Conservation (phyloP, 1,139 yeast species). For the Hansenula lynferdii region DNA sequence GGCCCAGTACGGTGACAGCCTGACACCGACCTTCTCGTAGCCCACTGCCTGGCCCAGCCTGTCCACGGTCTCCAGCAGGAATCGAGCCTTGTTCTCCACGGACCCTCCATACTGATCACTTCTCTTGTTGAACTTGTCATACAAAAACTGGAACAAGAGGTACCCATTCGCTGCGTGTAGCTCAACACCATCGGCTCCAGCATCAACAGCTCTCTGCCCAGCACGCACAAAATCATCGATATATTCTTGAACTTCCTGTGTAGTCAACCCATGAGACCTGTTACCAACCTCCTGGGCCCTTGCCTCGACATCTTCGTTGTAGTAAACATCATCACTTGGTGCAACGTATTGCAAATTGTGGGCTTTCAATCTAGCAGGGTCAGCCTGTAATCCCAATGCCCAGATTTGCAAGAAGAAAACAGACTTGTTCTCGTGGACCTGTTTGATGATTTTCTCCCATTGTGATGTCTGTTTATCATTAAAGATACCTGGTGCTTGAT, state of each 20-base stretch:
- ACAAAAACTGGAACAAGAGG: slow-evolving; percentile 31
- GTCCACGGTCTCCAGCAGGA: slow-evolving; percentile 28
- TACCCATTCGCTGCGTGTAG: slow-evolving; percentile 32
- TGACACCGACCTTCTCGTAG: slow-evolving; percentile 23
- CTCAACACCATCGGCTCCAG: slow-evolving; percentile 36
- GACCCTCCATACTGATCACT: slow-evolving; percentile 40
- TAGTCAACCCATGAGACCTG: slow-evolving; percentile 31
- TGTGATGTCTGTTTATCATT: slow-evolving; percentile 34
- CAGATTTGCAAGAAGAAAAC: slow-evolving; percentile 52
- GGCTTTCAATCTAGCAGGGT: slow-evolving; percentile 35
- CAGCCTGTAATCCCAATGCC: slow-evolving; percentile 54
- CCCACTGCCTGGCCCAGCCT: slow-evolving; percentile 24
- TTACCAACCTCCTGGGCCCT: slow-evolving; percentile 27
- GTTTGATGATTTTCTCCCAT: slow-evolving; percentile 40
- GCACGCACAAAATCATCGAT: slow-evolving; percentile 31
- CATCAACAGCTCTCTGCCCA: slow-evolving; percentile 32
- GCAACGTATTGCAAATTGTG: slow-evolving; percentile 8
- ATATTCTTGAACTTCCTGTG: slow-evolving; percentile 31
- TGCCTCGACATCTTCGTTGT: slow-evolving; percentile 24
- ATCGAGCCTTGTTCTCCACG: slow-evolving; percentile 31
- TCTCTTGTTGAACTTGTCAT: slow-evolving; percentile 31
- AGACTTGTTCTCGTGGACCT: slow-evolving; percentile 50
- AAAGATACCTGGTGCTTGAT: slow-evolving; percentile 43
- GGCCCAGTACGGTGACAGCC: slow-evolving; percentile 31
- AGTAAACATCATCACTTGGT: slow-evolving; percentile 27